Evolutionary conservation across 1,139 yeast genomes (phyloP), one percentile per base, ranked within the genome.

Genomic region (Saccharomyces hybrid): DNA sequence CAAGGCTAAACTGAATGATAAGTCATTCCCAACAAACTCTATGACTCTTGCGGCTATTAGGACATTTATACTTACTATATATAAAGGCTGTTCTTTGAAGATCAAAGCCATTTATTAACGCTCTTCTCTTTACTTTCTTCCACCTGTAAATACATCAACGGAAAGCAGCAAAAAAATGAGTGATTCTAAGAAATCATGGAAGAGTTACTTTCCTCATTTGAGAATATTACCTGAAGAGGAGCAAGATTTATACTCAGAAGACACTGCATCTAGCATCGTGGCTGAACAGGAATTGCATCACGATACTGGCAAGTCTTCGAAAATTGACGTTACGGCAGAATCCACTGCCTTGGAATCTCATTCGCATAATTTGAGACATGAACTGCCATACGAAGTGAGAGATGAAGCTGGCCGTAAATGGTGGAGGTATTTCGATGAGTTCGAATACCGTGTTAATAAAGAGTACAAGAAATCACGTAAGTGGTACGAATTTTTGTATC

Each of bases 351-450:
- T 23, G 8, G 46, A 48, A n/a, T 25, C 46, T 27, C 27, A 38
- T 16, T n/a, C 50, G 26, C 54, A 57, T 23, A 57, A 55, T 31
- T 51, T 63, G 44, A 56, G 53, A 32, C 54, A 55, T 5, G 62
- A 60, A 32, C 54, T 65, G 26, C 70, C 72, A 5, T 69, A 69
- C 38, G 75, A 72, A 52, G 55, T 70, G 27, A 65, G 75, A 59
- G 72, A 72, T 65, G 89, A 84, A 64, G 79, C 82, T 13, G 73
- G 77, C 57, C 76, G 87, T 51, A 77, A 76, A 52, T 82, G 88
- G 86, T 83, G 78, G 77, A 80, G 77, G 54, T 82, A 76, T 62
- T 83, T 80, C 56, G 83, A 82, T 63, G 88, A 83, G 64, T 82
- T 77, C 59, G 88, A 83, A 62, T 83, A 82, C 63, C 72, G 88